phyloP scores from a whole-genome alignment of 805 yeast species.

The Millerozyma acaciae region DNA sequence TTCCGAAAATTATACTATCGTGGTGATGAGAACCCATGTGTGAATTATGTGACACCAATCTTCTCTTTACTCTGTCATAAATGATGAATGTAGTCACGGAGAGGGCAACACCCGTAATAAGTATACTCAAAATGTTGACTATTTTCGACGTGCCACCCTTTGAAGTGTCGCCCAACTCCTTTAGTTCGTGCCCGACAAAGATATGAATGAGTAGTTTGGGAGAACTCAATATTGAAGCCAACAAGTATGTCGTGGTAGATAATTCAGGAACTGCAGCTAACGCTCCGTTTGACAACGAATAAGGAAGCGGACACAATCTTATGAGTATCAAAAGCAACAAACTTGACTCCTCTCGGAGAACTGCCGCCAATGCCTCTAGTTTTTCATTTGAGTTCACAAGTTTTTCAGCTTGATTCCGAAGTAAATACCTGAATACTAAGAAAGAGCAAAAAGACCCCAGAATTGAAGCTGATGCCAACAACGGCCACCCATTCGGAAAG shows the following conservation, averaged over 20 bases:
- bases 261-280: conserved; percentile 83
- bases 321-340: conserved; percentile 66
- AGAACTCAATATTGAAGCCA: conserved; percentile 71
- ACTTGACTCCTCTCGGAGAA: conserved; percentile 63
- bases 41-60: conserved; percentile 26
- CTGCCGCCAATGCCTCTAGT: conserved; percentile 70
- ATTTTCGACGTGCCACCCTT: conserved; percentile 48
- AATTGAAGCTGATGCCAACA: conserved; percentile 65
- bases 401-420: conserved; percentile 54
- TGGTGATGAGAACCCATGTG: conserved; percentile 12
- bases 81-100: conserved; percentile 62
- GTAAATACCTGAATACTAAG: conserved; percentile 55
- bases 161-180: conserved; percentile 56
- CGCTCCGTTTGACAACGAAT: conserved; percentile 89
- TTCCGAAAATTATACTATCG: conserved; percentile 36
- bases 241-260: conserved; percentile 52
- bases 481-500: conserved; percentile 71
- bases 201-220: conserved; percentile 78
- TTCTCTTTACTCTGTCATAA: conserved; percentile 50
- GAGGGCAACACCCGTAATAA: conserved; percentile 53
- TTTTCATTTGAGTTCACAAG: conserved; percentile 59
- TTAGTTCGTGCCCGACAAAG: conserved; percentile 74
- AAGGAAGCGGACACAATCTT: conserved; percentile 88
- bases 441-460: conserved; percentile 77
- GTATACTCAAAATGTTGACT: conserved; percentile 60